phyloP scores from a whole-genome alignment of 306 rosid genomes.

The Dalbergia cultrata region DNA sequence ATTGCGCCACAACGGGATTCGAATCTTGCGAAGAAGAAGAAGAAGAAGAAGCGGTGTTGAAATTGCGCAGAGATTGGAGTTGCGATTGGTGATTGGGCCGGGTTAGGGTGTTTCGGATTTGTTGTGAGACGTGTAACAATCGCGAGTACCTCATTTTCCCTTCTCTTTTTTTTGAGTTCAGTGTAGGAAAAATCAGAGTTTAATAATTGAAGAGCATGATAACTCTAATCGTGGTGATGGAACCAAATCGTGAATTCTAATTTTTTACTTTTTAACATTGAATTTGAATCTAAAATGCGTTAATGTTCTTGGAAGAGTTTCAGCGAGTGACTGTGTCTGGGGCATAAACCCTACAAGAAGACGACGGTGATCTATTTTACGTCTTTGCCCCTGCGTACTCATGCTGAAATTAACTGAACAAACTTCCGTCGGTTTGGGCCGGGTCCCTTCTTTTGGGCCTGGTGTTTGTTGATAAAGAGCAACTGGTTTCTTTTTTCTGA shows the following conservation, averaged over 20 bases:
- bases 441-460: not conserved
- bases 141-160: constrained; percentile 67
- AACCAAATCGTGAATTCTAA: constrained; percentile 23
- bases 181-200: not conserved
- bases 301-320: not conserved
- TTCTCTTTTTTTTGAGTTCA: no score
- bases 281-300: not conserved
- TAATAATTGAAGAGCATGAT: constrained; percentile 9
- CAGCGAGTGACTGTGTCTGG: not conserved
- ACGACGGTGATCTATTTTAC: constrained; percentile 38
- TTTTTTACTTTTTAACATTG: not conserved
- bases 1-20: constrained; percentile 39
- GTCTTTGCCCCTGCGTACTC: constrained; percentile 34
- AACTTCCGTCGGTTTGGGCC: not conserved
- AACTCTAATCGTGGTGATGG: constrained; percentile 1
- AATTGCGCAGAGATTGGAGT: constrained; percentile 40
- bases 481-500: not conserved
- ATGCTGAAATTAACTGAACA: not conserved
- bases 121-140: constrained; percentile 50
- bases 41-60: constrained; percentile 33
- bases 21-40: constrained; percentile 52
- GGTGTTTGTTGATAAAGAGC: no score
- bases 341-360: constrained; percentile 62
- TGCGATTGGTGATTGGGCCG: constrained; percentile 36
- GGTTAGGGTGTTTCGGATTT: constrained; percentile 50